Evolutionary conservation across 352 stramenopile species (phyloP).

Genomic region (Phytophthora colocasiae): DNA sequence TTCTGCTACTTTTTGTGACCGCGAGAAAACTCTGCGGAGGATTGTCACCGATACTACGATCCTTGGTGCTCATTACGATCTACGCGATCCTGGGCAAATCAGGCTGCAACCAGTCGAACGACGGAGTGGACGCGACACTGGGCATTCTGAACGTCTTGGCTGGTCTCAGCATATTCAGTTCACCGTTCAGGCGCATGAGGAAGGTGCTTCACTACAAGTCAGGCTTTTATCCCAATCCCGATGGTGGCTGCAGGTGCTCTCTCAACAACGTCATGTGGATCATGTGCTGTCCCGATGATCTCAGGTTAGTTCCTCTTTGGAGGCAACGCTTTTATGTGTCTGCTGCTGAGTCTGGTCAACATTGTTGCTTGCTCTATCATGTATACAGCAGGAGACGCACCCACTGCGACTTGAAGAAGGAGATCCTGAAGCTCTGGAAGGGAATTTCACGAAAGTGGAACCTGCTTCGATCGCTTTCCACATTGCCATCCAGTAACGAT

Average conservation of each 20-base stretch:
- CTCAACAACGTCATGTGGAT: conserved; percentile 51
- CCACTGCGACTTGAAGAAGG: conserved; percentile 31
- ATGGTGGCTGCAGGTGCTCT: conserved; percentile 34
- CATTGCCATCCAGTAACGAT: conserved; percentile 6
- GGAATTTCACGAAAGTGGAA: conserved; percentile 16
- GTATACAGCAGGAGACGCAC: conserved; percentile 44
- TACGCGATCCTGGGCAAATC: conserved; percentile 34
- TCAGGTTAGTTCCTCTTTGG: conserved; percentile 47
- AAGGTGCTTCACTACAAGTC: conserved; percentile 47
- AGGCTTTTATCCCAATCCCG: conserved; percentile 43
- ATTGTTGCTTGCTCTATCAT: conserved; percentile 30
- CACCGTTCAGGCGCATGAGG: conserved; percentile 43
- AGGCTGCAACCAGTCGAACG: conserved; percentile 42
- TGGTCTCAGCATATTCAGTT: conserved; percentile 41
- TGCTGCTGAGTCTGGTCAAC: conserved; percentile 32
- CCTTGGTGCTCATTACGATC: conserved; percentile 31
- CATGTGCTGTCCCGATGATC: conserved; percentile 41
- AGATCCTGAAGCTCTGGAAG: conserved; percentile 21
- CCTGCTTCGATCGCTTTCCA: conserved; percentile 22
- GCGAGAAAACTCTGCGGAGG: conserved; percentile 29
- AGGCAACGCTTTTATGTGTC: conserved; percentile 35
- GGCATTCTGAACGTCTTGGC: conserved; percentile 37
- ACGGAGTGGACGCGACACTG: conserved; percentile 34
- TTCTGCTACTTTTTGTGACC: conserved; percentile 37
- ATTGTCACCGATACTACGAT: conserved; percentile 21